A percentile compares a stretch with the other conserved stretches of the same genome.
phyloP scores from a whole-genome alignment of 306 rosid genomes.

The Pyrus betulifolia region DNA sequence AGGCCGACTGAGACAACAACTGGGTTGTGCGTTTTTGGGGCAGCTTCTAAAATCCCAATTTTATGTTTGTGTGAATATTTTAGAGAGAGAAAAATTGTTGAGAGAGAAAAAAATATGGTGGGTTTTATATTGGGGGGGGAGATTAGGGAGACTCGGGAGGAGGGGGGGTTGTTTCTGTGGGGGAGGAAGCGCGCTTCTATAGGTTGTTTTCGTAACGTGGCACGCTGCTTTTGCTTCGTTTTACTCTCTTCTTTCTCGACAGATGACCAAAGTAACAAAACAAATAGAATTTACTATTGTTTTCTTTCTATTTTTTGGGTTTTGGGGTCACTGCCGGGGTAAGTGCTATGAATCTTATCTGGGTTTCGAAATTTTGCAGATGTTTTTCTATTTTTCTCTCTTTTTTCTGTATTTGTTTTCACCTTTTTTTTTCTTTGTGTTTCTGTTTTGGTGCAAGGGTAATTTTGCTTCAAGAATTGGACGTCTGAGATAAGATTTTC shows the following conservation, averaged over 20 bases:
- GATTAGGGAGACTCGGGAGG: slow-evolving; percentile 5
- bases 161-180: not conserved
- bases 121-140: not conserved
- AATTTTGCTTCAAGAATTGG: not conserved
- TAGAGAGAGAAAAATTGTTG: not conserved
- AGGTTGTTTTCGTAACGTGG: slow-evolving; percentile 17
- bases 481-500: not conserved
- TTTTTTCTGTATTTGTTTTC: not conserved
- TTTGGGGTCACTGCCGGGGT: not conserved
- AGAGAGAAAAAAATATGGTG: not conserved
- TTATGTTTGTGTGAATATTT: not conserved
- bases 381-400: not conserved
- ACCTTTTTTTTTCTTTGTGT: not conserved
- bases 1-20: slow-evolving; percentile 6
- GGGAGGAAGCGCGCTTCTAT: slow-evolving; percentile 25
- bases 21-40: slow-evolving; percentile 3
- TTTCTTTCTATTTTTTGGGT: not conserved
- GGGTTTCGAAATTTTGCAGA: not conserved
- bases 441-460: not conserved
- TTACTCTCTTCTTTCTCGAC: not conserved
- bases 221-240: not conserved
- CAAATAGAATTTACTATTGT: not conserved
- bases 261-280: not conserved
- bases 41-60: not conserved
- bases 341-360: not conserved